Evolutionary conservation across 2,329 filamentous ascomycete species (phyloP), one percentile per base, ranked within the genome.

Genomic region (Moelleriella libera): DNA sequence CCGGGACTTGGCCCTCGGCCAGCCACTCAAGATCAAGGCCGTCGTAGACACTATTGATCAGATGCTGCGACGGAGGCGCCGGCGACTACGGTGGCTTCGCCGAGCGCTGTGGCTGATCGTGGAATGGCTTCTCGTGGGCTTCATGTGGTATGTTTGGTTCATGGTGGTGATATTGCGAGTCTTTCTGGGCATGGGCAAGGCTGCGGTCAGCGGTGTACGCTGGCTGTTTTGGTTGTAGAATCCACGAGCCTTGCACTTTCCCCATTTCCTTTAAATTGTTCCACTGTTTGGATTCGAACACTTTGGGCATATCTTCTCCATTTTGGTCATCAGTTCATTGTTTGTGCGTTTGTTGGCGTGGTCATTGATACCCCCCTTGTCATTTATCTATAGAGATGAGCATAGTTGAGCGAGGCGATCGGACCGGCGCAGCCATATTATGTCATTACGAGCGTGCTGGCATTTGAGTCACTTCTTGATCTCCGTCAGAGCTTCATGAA

Each of bases 81-180:
- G 80, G 31, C 66, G 78, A 49, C 79, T 92, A 58, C 73, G 86
- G 47, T 88, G 87, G 80, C 64, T 88, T 29, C 72, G 87, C 40
- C 72, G 85, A 11, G 78, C 80, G 1, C 82, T 87, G 11, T 97
- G 88, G 76, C 79, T 88, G 47, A 66, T 83, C 21, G 77, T 96
- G 12, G 90, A 97, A 69, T 96, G 88, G 88, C 68, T 80, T 45
- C 74, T 97, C 14, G 80, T 97, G 40, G 85, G 85, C 4, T 77
- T 94, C 55, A 87, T 97, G 81, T 96, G 92, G 88, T 88, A 84
- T 64, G 82, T 94, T 12, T 97, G 90, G 88, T 78, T 94, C 50
- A 70, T 94, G 34, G 89, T 96, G 29, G 85, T 88, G 61, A 70
- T 90, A 29, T 70, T 84, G 46, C 77, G 86, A 50, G 63, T 85